Percentiles rank a stretch among this genome's conserved stretches.
Conservation (phyloP, 1,284 basidiomycete genomes). For the Heterobasidion irregulare region DNA sequence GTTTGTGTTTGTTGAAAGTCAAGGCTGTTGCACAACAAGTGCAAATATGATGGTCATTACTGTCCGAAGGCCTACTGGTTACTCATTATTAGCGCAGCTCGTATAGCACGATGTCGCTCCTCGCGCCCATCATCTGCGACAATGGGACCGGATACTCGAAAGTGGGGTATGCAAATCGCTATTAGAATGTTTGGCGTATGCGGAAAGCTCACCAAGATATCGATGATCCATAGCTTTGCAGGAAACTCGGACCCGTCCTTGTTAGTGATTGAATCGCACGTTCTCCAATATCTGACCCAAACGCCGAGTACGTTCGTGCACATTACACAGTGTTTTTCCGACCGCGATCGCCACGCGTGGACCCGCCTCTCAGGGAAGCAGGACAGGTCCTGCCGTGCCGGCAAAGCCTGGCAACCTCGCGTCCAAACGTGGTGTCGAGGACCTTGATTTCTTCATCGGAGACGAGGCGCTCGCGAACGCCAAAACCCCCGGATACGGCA, state of each 20-base stretch:
- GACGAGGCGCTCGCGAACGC: conserved; percentile 95
- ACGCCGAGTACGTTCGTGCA: not conserved
- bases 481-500: conserved; percentile 84
- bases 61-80: not conserved
- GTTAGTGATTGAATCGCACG: conserved; percentile 35
- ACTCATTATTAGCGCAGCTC: not conserved
- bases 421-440: conserved; percentile 96
- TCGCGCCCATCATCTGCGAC: conserved; percentile 91
- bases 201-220: not conserved
- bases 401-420: conserved; percentile 90
- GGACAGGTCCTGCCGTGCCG: conserved; percentile 65
- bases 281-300: not conserved
- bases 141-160: conserved; percentile 98
- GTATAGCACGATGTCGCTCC: conserved; percentile 56
- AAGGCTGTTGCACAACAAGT: not conserved
- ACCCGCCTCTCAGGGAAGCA: conserved; percentile 51
- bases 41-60: not conserved
- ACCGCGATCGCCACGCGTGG: conserved; percentile 91
- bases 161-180: conserved; percentile 70
- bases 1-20: not conserved
- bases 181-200: not conserved
- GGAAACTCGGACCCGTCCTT: conserved; percentile 99
- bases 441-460: conserved; percentile 99
- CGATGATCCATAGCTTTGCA: conserved; percentile 64
- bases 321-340: conserved; percentile 69